A percentile compares a stretch with the other conserved stretches of the same genome.
These are phyloP conservation scores for Canavalia gladiata DNA, from an alignment of 306 rosid genomes.

Conservation along the genomic window DNA sequence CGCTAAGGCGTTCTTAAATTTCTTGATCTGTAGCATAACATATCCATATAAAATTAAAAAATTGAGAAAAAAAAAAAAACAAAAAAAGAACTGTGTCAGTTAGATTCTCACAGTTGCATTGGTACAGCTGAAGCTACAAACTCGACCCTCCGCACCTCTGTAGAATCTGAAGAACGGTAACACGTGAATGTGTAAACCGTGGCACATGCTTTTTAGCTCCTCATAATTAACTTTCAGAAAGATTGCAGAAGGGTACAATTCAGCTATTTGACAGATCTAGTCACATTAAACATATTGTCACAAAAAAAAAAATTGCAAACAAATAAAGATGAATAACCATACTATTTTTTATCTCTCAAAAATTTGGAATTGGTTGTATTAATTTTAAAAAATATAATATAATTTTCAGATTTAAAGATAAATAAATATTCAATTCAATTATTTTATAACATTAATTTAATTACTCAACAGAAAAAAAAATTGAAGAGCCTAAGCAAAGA, in stretches of 20 bases:
- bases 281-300: slow-evolving; percentile 18
- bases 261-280: slow-evolving; percentile 94
- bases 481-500: not conserved
- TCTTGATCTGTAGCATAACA: slow-evolving; percentile 67
- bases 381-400: too few species aligned
- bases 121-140: slow-evolving; percentile 89
- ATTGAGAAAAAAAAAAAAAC: not conserved
- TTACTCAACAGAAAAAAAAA: too few species aligned
- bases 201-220: slow-evolving; percentile 75
- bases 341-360: too few species aligned
- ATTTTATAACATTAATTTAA: too few species aligned
- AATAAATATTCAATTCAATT: too few species aligned
- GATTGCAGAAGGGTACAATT: slow-evolving; percentile 61
- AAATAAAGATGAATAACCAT: too few species aligned
- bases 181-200: slow-evolving; percentile 74
- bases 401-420: too few species aligned
- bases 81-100: not conserved
- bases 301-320: not conserved
- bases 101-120: slow-evolving; percentile 77
- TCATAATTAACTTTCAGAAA: slow-evolving; percentile 81
- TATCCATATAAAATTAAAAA: not conserved
- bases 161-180: slow-evolving; percentile 90
- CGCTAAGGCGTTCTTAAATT: slow-evolving; percentile 79
- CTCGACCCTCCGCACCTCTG: slow-evolving; percentile 81
- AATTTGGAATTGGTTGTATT: too few species aligned